Evolutionary conservation across 306 rosid genomes (phyloP), one percentile per base, ranked within the genome.

Genomic region (Crataegus laevigata): DNA sequence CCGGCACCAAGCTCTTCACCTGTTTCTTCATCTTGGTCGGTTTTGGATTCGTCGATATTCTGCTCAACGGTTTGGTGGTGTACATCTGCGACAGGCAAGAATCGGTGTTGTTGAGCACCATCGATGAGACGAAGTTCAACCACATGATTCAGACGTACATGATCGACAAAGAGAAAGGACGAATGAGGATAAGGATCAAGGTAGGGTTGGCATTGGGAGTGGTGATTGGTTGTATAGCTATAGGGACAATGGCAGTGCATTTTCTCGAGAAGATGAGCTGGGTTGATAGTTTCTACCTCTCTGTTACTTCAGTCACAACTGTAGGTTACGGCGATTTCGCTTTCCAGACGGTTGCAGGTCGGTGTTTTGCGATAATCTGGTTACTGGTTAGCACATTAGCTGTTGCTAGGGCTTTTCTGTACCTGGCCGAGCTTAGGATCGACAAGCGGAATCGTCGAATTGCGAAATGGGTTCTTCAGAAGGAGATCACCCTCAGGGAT

Each of bases 271-370:
- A 66, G 10, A 42, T 84, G 64, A 61, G 52, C 72, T 92, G 90
- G 91, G 85, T 66, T 12, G 83, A 89, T 73, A 84, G 91, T 19
- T 79, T 92, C 26, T 92, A 89, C 79, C 82, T 89, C 66, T 89
- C 91, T 17, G 77, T 92, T 38, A 88, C 89, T 10, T 89, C 97
- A 42, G 96, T 87, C 7, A 89, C 97, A 40, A 88, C 96, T 0
- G 97, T 92, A 24, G 96, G 96, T 18, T 89, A 85, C 72, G 96
- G 97, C 8, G 96, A 92, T 76, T 82, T 65, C 74, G 76, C 89
- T 74, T 85, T 92, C 74, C 61, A 25, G 10, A 84, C 97, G 0
- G 45, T 78, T 3, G n/a, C 12, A 0, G 96, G 96, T 45, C 84
- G 97, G 69, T 77, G 87, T 71, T 92, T 92, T 72, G 93, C 96